Conservation (phyloP, 2,329 filamentous ascomycete genomes). For the Pseudonectria foliicola region DNA sequence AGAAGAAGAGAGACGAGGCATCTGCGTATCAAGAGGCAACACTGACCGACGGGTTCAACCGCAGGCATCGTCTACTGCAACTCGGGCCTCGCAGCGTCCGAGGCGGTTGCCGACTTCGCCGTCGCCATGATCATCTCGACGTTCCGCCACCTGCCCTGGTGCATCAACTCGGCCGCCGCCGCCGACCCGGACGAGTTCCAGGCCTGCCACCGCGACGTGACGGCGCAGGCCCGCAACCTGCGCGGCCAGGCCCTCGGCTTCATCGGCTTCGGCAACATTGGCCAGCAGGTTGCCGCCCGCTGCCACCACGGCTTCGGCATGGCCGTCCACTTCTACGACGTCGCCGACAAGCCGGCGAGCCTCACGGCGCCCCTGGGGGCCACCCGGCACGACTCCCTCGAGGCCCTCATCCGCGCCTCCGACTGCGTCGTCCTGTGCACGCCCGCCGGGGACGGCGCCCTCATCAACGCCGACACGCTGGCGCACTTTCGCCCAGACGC, state of each 20-base stretch:
- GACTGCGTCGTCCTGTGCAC: conserved; percentile 60
- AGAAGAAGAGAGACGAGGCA: background rate
- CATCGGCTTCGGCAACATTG: conserved; percentile 63
- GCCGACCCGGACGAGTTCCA: conserved; percentile 36
- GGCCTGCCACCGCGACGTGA: conserved; percentile 53
- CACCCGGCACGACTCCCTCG: conserved; percentile 43
- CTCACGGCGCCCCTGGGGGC: conserved; percentile 38
- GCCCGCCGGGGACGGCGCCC: conserved; percentile 37
- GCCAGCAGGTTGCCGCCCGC: conserved; percentile 51
- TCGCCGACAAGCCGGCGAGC: conserved; percentile 38
- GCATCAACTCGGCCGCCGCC: conserved; percentile 45
- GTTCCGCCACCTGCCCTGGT: conserved; percentile 63
- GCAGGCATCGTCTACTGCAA: conserved; percentile 65
- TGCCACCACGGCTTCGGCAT: conserved; percentile 53
- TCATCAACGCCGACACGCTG: conserved; percentile 45
- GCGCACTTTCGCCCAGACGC: conserved; percentile 45
- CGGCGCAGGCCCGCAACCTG: conserved; percentile 56
- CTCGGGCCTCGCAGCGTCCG: conserved; percentile 60
- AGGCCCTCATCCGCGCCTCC: conserved; percentile 41
- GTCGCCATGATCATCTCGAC: conserved; percentile 61
- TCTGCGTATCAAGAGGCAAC: background rate
- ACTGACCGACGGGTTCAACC: conserved; percentile 4
- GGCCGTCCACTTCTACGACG: conserved; percentile 57
- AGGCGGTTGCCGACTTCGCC: conserved; percentile 66
- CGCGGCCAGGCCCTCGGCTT: conserved; percentile 55